Evolutionary conservation across 192 early-diverging fungal genomes (phyloP).

Genomic region (Coemansia sp.): DNA sequence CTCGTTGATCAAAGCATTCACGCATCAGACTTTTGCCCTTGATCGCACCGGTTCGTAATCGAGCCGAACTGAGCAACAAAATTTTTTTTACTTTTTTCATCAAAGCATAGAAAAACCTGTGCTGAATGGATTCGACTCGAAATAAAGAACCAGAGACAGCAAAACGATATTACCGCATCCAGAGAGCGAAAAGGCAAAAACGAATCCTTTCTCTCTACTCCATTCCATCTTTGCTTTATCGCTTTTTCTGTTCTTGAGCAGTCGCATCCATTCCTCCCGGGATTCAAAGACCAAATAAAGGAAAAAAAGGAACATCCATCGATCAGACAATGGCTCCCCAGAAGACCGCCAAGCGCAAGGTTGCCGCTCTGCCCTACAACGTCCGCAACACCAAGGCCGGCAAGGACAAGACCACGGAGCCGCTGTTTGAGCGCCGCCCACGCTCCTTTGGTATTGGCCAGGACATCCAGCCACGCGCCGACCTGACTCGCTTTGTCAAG

Average conservation of each 20-base stretch:
- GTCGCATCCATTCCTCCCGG: constrained; percentile 41
- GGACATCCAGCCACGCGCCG: constrained; percentile 93
- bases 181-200: not conserved
- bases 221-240: constrained; percentile 15
- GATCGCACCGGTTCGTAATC: not conserved
- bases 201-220: constrained; percentile 25
- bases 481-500: constrained; percentile 96
- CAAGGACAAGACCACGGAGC: constrained; percentile 71
- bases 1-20: not conserved
- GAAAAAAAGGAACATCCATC: constrained; percentile 20
- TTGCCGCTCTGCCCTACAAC: constrained; percentile 85
- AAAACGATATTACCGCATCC: constrained; percentile 5
- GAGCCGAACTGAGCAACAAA: not conserved
- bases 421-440: constrained; percentile 91
- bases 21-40: too few species aligned
- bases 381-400: constrained; percentile 69
- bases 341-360: constrained; percentile 82
- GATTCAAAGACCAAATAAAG: not conserved
- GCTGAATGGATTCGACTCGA: constrained; percentile 1
- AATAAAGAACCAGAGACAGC: not conserved
- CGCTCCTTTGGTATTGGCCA: constrained; percentile 96
- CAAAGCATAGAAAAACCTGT: too few species aligned
- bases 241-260: constrained; percentile 1
- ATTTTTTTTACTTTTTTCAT: not conserved
- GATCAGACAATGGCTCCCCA: constrained; percentile 50